Evolutionary conservation across 192 early-diverging fungal species (phyloP).

Genomic region (Umbelopsis sp.): DNA sequence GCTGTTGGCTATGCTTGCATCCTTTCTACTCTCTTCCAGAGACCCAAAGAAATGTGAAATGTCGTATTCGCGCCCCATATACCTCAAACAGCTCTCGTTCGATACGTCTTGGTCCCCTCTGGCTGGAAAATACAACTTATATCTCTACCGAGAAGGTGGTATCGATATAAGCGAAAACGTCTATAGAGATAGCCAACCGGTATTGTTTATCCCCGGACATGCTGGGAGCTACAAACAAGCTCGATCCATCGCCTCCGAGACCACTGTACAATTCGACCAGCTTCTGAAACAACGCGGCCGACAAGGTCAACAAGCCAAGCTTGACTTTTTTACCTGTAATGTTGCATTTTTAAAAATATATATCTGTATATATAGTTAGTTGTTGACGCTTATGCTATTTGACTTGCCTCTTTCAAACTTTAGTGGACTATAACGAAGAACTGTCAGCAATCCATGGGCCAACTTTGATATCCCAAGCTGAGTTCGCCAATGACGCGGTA

Average conservation of each 20-base stretch:
- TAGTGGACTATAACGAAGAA: conserved; percentile 86
- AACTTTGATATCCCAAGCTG: conserved; percentile 78
- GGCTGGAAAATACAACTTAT: conserved; percentile 71
- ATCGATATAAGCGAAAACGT: conserved; percentile 43
- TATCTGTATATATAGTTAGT: not conserved
- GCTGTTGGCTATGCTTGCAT: not conserved
- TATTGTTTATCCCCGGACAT: conserved; percentile 93
- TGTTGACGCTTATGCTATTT: no score
- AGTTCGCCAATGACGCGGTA: conserved; percentile 78
- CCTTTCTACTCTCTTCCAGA: not conserved
- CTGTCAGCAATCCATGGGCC: conserved; percentile 85
- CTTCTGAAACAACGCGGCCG: not conserved
- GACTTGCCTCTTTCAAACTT: not conserved
- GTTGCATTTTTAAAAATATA: not conserved
- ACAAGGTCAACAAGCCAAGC: conserved; percentile 15
- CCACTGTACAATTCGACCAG: conserved; percentile 56
- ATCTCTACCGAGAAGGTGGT: conserved; percentile 72
- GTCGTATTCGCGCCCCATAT: conserved; percentile 55
- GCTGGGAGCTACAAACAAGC: conserved; percentile 93
- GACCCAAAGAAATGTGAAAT: conserved; percentile 40
- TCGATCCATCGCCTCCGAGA: conserved; percentile 76
- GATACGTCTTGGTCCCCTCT: conserved; percentile 46
- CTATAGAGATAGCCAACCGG: conserved; percentile 46
- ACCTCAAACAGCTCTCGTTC: conserved; percentile 40
- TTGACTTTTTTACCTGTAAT: conserved; percentile 61